Base-by-base conservation (phyloP, 1,139 yeast genomes). In the Yamadazyma blattariae region DNA sequence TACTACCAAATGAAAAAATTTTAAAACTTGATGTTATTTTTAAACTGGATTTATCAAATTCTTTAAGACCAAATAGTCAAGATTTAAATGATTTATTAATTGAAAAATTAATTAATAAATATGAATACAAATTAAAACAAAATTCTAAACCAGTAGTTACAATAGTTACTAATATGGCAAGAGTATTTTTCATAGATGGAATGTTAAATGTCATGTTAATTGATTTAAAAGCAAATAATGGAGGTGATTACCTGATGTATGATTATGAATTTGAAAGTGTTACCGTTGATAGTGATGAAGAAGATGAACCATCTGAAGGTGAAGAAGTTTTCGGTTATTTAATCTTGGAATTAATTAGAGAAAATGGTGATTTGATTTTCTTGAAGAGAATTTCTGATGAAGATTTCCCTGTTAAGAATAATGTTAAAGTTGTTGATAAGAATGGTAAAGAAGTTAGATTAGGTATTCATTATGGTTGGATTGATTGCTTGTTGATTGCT, bases 201-300 rank as follows among this genome's bases (percentile, higher is more conserved):
- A 34, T 47, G 1, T 50, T 68, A 25, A 60, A 65, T 36, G 74
- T 69, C 3, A 64, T 64, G 59, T 42, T 68, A 46, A 64, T 70
- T 11, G 75, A 70, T 42, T 57, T 69, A 41, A 68, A 66, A 36
- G 71, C 72, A 50, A 59, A 78, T 71, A 41, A 81, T 62, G 71
- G 79, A 47, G 52, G 60, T n/a, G 79, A 78, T 46, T 78, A 82
- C 40, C 84, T 85, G 56, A 78, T 83, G 81, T 83, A 82, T 52
- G 90, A 83, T 56, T 83, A 81, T 55, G 92, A 83, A 50, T 82
- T 83, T 54, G 76, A 70, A 42, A 51, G 55, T 17, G 45, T 54
- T 10, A 52, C 56, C 2, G 59, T 57, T n/a, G 70, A 60, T 12
- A 74, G 75, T 44, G 82, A 76, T 30, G 61, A 57, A n/a, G 61